Conservation (phyloP, 106 monocot species). For the Acorus calamus region DNA sequence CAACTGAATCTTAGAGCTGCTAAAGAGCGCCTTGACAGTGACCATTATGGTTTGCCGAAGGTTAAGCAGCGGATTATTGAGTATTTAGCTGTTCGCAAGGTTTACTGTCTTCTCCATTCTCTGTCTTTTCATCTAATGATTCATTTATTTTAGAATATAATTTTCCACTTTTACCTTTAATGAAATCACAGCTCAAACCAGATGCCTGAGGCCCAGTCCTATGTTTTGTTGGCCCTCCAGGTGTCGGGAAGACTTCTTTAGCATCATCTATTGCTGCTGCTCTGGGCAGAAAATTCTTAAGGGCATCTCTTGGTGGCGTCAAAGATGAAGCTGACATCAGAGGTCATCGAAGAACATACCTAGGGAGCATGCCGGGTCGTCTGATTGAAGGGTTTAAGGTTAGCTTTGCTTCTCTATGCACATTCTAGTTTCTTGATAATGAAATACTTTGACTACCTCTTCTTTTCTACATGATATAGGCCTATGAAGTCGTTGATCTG, state of each 20-base stretch:
- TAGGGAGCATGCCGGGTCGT: slow-evolving; percentile 6
- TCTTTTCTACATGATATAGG: too few species aligned
- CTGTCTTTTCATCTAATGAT: background rate
- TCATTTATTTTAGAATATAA: background rate
- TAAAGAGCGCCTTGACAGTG: slow-evolving; percentile 1
- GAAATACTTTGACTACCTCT: too few species aligned
- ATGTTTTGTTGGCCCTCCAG: slow-evolving; percentile 8
- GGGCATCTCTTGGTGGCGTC: slow-evolving; percentile 6
- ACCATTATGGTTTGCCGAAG: slow-evolving; percentile 4
- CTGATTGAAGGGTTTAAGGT: slow-evolving; percentile 5
- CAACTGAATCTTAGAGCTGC: background rate
- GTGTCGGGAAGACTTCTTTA: slow-evolving; percentile 7
- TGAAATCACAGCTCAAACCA: background rate
- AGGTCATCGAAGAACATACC: slow-evolving; percentile 10
- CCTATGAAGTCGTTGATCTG: too few species aligned
- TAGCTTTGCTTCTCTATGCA: background rate
- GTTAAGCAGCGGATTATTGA: slow-evolving; percentile 10
- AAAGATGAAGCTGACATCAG: slow-evolving; percentile 7
- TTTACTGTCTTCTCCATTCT: background rate
- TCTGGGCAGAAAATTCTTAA: background rate
- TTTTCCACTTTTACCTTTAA: background rate
- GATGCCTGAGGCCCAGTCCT: slow-evolving; percentile 6
- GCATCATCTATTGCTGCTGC: slow-evolving; percentile 5
- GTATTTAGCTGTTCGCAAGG: slow-evolving; percentile 11
- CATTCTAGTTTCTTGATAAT: background rate